phyloP scores from a whole-genome alignment of 2,329 filamentous ascomycete genomes.

The Corniculantispora saksenae region DNA sequence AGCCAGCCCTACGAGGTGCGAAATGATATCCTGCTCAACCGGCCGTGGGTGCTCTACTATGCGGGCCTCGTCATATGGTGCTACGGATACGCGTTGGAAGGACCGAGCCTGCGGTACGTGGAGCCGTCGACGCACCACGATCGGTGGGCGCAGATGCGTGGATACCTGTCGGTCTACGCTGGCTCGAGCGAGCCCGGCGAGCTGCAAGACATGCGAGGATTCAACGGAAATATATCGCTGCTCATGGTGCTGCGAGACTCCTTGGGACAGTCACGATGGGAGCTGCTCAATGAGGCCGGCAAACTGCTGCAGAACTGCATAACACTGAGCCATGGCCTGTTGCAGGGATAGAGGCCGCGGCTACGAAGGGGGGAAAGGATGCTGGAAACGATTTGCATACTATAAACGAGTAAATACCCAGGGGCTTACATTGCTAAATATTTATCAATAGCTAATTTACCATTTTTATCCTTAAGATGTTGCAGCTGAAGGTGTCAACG shows the following conservation, averaged over 20 bases:
- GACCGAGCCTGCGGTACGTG: conserved; percentile 51
- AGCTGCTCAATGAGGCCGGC: conserved; percentile 85
- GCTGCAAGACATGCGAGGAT: conserved; percentile 68
- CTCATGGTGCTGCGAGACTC: conserved; percentile 79
- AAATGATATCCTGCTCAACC: conserved; percentile 85
- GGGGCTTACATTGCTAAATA: not conserved
- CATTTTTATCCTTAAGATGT: not conserved
- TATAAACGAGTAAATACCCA: not conserved
- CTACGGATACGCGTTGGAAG: conserved; percentile 89
- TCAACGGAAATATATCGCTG: conserved; percentile 81
- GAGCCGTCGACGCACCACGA: conserved; percentile 62
- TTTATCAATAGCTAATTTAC: not conserved
- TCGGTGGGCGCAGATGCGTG: conserved; percentile 75
- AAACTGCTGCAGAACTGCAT: conserved; percentile 81
- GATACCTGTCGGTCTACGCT: conserved; percentile 73
- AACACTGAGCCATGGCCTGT: conserved; percentile 46
- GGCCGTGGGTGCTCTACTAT: conserved; percentile 95
- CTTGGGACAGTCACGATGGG: conserved; percentile 84
- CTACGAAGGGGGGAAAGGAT: not conserved
- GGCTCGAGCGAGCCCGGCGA: conserved; percentile 75
- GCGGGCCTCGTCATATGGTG: conserved; percentile 91
- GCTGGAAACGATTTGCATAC: not conserved
- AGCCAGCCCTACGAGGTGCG: conserved; percentile 71
- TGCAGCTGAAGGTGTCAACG: not conserved
- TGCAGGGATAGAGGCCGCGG: conserved; percentile 30